Conservation (phyloP, 257 asterid species). For the Nicotiana tomentosiformis region DNA sequence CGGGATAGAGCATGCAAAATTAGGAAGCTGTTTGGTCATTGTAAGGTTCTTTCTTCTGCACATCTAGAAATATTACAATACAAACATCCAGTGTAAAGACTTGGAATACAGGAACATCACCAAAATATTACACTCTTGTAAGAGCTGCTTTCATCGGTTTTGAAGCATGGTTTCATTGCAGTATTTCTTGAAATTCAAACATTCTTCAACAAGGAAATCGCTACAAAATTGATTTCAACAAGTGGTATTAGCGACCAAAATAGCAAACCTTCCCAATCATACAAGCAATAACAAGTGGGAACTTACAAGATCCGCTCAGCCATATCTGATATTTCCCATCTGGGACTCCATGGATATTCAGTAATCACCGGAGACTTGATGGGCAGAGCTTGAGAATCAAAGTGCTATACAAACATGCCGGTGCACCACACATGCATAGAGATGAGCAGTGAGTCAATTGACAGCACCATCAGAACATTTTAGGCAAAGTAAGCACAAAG, state of each 20-base stretch:
- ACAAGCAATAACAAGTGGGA: not conserved
- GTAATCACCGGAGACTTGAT: conserved; percentile 50
- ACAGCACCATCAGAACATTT: not conserved
- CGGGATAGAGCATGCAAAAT: not conserved
- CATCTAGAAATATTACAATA: not conserved
- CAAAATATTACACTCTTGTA: not conserved
- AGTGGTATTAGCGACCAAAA: not conserved
- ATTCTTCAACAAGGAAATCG: conserved; percentile 67
- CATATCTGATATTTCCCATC: conserved; percentile 77
- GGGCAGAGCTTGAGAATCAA: conserved; percentile 50
- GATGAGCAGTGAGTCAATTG: not conserved
- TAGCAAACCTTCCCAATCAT: not conserved
- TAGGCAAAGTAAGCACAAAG: not conserved
- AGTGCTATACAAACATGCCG: conserved; percentile 47
- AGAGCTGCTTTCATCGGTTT: conserved; percentile 11
- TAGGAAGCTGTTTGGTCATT: not conserved
- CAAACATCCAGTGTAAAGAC: not conserved
- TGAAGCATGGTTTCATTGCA: conserved; percentile 53
- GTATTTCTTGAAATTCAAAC: conserved; percentile 78
- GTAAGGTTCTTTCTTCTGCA: not conserved
- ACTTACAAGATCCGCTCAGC: conserved; percentile 80
- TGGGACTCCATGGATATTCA: conserved; percentile 90
- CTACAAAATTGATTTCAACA: conserved; percentile 29
- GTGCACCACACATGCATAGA: not conserved
- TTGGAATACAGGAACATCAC: not conserved